phyloP scores from a whole-genome alignment of 116 monocot species.

The Cymodocea nodosa region DNA sequence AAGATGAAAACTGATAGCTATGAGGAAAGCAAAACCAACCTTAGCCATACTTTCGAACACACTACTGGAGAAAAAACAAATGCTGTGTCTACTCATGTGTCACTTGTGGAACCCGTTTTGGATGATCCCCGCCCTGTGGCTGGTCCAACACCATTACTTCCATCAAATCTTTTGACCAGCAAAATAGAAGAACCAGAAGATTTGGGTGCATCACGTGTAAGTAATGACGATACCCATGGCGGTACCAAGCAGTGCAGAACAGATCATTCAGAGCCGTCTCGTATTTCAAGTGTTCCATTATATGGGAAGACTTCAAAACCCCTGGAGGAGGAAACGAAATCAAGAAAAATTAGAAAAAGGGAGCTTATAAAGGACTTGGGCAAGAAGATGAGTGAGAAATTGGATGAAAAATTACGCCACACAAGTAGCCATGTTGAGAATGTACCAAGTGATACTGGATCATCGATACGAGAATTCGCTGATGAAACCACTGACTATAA shows the following conservation, averaged over 20 bases:
- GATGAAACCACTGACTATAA: too few species aligned
- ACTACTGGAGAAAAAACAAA: constrained; percentile 19
- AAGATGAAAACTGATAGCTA: constrained; percentile 9
- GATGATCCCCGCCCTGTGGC: constrained; percentile 1
- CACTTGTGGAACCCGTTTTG: constrained; percentile 1
- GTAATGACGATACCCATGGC: constrained; percentile 11
- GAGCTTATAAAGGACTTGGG: constrained; percentile 45
- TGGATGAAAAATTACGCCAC: constrained; percentile 73
- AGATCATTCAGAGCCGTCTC: neutral
- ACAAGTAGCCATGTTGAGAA: neutral
- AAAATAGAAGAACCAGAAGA: constrained; percentile 12
- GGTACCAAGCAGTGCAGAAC: neutral
- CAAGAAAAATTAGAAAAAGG: constrained; percentile 36
- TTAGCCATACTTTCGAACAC: constrained; percentile 5
- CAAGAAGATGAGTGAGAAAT: constrained; percentile 68
- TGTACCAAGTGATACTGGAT: too few species aligned
- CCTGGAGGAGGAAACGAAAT: constrained; percentile 35
- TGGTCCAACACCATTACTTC: neutral
- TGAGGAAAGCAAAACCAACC: constrained; percentile 3
- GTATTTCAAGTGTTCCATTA: neutral
- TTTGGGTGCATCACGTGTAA: constrained; percentile 24
- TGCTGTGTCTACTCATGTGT: constrained; percentile 2
- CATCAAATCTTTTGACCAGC: neutral
- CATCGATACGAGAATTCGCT: too few species aligned
- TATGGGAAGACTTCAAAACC: neutral